Percentiles rank a stretch among this genome's conserved stretches.
Evolutionary conservation across 2,329 filamentous ascomycete genomes (phyloP).

Genomic region (Orbilia brochopaga): DNA sequence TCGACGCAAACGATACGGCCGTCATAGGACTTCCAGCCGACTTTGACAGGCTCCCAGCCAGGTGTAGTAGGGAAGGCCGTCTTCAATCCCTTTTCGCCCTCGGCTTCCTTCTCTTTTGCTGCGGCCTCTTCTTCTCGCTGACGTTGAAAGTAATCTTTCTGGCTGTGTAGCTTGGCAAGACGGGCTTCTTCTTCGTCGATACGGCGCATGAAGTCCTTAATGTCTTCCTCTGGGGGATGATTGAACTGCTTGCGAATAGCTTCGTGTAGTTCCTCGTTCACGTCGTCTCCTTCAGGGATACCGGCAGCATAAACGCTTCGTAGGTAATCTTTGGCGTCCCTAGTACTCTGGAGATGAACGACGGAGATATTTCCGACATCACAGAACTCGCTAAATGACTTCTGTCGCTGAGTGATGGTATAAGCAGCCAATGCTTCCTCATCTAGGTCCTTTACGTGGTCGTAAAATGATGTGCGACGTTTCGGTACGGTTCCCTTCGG

Average conservation of each 20-base stretch:
- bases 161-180: neutral
- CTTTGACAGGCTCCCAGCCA: slow-evolving; percentile 22
- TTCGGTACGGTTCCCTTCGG: neutral
- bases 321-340: neutral
- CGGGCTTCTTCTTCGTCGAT: slow-evolving; percentile 12
- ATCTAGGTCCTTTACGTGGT: slow-evolving; percentile 8
- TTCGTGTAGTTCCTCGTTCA: neutral
- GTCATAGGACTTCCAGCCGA: slow-evolving; percentile 30
- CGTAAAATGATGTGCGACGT: neutral
- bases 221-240: slow-evolving; percentile 1
- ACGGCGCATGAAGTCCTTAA: slow-evolving; percentile 5
- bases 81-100: neutral
- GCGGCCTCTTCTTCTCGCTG: neutral
- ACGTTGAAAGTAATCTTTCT: slow-evolving; percentile 8
- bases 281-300: neutral
- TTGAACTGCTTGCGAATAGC: slow-evolving; percentile 2
- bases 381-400: neutral
- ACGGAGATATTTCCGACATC: neutral
- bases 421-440: neutral
- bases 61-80: slow-evolving; percentile 3
- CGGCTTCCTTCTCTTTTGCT: neutral
- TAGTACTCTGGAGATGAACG: neutral
- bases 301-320: neutral
- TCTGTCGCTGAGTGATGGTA: neutral
- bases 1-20: slow-evolving; percentile 17